Conservation (phyloP, 257 asterid species). For the Fraxinus quadrangulata region DNA sequence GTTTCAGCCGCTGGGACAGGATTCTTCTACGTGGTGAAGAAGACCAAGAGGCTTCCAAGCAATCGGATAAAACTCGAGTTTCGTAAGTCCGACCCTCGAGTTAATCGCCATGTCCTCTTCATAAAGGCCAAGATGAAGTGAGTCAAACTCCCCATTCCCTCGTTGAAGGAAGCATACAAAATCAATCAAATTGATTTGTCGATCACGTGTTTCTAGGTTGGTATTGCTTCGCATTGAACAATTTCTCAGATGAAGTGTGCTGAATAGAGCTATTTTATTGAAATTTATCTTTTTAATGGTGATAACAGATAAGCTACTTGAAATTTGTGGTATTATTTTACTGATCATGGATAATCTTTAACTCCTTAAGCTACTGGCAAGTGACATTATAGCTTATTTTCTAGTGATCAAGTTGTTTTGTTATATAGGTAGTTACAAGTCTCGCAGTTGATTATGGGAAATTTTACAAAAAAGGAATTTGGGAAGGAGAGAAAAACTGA, state of each 20-base stretch:
- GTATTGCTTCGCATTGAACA: conserved; percentile 14
- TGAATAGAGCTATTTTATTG: background rate
- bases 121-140: conserved; percentile 72
- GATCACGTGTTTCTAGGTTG: background rate
- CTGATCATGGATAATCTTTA: background rate
- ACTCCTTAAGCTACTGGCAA: background rate
- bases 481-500: too few relatives aligned
- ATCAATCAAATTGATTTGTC: background rate
- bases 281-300: background rate
- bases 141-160: conserved; percentile 18
- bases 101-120: conserved; percentile 64
- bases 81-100: conserved; percentile 73
- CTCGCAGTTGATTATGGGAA: too few relatives aligned
- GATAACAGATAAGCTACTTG: background rate
- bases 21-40: conserved; percentile 66
- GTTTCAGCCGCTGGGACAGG: conserved; percentile 76
- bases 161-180: background rate
- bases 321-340: conserved; percentile 6
- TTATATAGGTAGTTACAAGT: too few relatives aligned
- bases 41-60: conserved; percentile 56
- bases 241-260: background rate
- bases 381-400: background rate
- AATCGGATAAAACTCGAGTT: conserved; percentile 57
- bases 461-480: too few relatives aligned
- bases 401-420: background rate